Conservation (phyloP, 345 rosid genomes). For the Aquilaria yunnanensis region DNA sequence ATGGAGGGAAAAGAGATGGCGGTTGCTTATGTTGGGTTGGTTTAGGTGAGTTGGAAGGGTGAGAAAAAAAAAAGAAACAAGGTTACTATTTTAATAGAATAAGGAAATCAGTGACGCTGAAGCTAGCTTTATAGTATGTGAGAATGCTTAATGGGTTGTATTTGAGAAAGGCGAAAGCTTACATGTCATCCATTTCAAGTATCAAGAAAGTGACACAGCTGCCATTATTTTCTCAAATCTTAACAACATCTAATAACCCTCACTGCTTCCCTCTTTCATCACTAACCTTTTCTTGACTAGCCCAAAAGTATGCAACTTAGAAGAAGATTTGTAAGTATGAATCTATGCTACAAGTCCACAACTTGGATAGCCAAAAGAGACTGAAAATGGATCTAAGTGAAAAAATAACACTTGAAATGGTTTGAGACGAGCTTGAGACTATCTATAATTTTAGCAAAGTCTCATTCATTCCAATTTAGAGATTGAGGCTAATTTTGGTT, state of each 20-base stretch:
- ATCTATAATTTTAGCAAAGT: conserved; percentile 60
- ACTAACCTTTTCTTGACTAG: conserved; percentile 71
- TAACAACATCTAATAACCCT: conserved; percentile 63
- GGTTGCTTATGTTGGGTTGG: too few relatives aligned
- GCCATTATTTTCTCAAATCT: conserved; percentile 8
- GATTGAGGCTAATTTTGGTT: conserved; percentile 68
- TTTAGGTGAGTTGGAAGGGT: too few relatives aligned
- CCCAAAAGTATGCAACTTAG: conserved; percentile 87
- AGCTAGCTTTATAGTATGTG: too few relatives aligned
- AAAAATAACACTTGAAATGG: conserved; percentile 3
- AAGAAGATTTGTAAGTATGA: conserved; percentile 97
- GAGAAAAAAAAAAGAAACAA: too few relatives aligned
- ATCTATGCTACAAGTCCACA: conserved; percentile 75
- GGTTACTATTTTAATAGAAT: too few relatives aligned
- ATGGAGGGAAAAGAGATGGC: too few relatives aligned
- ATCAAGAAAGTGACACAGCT: too few relatives aligned
- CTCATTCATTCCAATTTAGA: conserved; percentile 81
- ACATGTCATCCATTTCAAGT: too few relatives aligned
- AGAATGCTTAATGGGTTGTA: too few relatives aligned
- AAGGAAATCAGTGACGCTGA: too few relatives aligned
- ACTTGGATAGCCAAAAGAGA: conserved; percentile 68
- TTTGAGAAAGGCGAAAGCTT: too few relatives aligned
- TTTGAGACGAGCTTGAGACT: conserved; percentile 37
- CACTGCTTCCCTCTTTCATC: conserved; percentile 88
- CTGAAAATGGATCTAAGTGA: conserved; percentile 54